Percentiles rank a stretch among this genome's conserved stretches.
Evolutionary conservation across 495 filamentous ascomycete genomes (phyloP).

Genomic region (Trichocladium uniseriatum): DNA sequence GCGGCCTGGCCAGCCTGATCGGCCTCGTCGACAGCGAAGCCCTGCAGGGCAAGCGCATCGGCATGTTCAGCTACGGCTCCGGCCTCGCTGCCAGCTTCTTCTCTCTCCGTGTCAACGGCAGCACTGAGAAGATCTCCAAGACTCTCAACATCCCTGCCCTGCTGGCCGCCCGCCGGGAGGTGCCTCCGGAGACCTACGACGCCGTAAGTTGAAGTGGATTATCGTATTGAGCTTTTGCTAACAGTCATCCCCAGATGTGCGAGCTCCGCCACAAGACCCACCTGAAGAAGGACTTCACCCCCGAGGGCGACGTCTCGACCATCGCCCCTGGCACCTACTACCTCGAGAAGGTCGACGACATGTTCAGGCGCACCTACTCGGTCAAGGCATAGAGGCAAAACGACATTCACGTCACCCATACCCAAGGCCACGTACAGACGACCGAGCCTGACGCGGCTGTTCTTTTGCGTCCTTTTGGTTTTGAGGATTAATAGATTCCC

Average conservation of each 20-base stretch:
- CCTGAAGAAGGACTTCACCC: slow-evolving; percentile 81
- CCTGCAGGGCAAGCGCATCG: slow-evolving; percentile 78
- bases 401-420: not conserved
- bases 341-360: slow-evolving; percentile 79
- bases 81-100: slow-evolving; percentile 86
- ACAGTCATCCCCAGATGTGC: slow-evolving; percentile 58
- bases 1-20: slow-evolving; percentile 68
- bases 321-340: slow-evolving; percentile 81
- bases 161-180: slow-evolving; percentile 58
- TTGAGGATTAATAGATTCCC: not conserved
- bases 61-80: slow-evolving; percentile 89
- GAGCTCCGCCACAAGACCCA: slow-evolving; percentile 88
- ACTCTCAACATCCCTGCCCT: slow-evolving; percentile 71
- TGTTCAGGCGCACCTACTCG: slow-evolving; percentile 86
- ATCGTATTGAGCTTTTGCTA: slow-evolving; percentile 8
- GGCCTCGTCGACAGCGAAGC: slow-evolving; percentile 57
- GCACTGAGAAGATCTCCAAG: slow-evolving; percentile 64
- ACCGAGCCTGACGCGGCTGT: not conserved
- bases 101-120: slow-evolving; percentile 73
- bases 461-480: not conserved
- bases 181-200: slow-evolving; percentile 81
- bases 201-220: slow-evolving; percentile 51
- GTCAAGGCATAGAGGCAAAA: slow-evolving; percentile 63
- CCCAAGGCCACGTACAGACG: not conserved
- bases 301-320: slow-evolving; percentile 64